These are phyloP conservation scores for Claviceps sp. DNA, from an alignment of 2,329 filamentous ascomycete species.

Conservation along the genomic window DNA sequence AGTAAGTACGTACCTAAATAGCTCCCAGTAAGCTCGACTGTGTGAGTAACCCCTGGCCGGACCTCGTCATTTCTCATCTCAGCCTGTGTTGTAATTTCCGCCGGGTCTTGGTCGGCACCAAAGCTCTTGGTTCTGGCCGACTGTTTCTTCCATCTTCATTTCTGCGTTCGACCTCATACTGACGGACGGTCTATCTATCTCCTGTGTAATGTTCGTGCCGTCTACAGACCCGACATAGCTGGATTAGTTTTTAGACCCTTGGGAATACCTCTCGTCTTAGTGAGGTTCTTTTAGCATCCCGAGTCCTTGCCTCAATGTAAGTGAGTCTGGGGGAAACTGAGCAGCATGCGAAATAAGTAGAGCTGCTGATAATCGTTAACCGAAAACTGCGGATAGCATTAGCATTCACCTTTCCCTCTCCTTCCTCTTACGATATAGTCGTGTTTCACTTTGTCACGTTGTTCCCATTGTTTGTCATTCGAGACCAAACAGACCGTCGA, in stretches of 20 bases:
- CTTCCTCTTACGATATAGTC: not conserved
- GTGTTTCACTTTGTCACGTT: not conserved
- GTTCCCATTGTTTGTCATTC: not conserved
- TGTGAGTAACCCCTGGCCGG: not conserved
- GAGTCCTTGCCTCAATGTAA: not conserved
- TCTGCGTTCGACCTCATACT: not conserved
- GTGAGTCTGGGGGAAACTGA: not conserved
- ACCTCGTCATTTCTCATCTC: constrained; percentile 5
- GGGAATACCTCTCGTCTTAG: not conserved
- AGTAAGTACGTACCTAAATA: no score
- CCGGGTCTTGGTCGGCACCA: not conserved
- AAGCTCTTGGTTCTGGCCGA: not conserved
- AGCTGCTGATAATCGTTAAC: not conserved
- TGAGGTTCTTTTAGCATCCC: not conserved
- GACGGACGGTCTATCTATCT: not conserved
- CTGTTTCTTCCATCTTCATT: not conserved
- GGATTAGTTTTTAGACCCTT: not conserved
- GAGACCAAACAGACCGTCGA: not conserved
- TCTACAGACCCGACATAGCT: constrained; percentile 2
- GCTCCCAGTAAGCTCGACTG: not conserved
- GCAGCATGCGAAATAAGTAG: no score
- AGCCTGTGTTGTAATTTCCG: constrained; percentile 2
- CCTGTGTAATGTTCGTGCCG: not conserved
- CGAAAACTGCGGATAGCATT: not conserved
- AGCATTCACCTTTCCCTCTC: not conserved